Conservation (phyloP, 2,329 filamentous ascomycete genomes). For the Venturia oleaginea region DNA sequence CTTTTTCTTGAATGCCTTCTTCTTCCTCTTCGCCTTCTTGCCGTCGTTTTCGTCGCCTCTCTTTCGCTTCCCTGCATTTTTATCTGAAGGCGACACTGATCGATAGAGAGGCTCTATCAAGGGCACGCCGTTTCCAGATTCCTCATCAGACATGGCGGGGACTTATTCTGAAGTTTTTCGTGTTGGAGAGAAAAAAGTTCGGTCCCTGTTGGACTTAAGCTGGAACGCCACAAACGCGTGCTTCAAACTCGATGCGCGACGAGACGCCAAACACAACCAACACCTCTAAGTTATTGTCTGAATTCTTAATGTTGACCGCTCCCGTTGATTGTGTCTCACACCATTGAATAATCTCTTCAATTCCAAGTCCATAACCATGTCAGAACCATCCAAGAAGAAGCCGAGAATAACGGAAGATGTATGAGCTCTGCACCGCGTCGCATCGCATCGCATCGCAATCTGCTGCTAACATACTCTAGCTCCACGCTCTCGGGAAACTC, state of each 20-base stretch:
- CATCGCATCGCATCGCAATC: not conserved
- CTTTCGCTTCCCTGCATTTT: constrained; percentile 34
- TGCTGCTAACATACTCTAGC: not conserved
- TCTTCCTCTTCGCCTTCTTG: constrained; percentile 24
- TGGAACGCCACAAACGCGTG: not conserved
- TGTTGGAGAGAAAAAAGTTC: constrained; percentile 15
- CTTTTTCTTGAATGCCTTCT: constrained; percentile 49
- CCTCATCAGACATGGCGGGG: constrained; percentile 35
- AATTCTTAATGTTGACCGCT: not conserved
- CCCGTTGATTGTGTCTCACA: not conserved
- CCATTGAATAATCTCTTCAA: not conserved
- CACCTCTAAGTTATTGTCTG: not conserved
- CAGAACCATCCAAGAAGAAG: constrained; percentile 9
- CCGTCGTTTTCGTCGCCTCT: constrained; percentile 18
- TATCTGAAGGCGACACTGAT: constrained; percentile 21
- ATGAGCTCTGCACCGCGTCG: not conserved
- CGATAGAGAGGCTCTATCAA: constrained; percentile 33
- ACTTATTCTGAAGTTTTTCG: constrained; percentile 14
- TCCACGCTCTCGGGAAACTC: constrained; percentile 6
- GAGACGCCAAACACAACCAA: not conserved
- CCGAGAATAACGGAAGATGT: constrained; percentile 12
- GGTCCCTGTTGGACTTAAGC: not conserved
- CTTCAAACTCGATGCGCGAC: not conserved
- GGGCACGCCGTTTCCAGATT: constrained; percentile 32
- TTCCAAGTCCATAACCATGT: not conserved